These are phyloP conservation scores for Boletus sp. DNA, from an alignment of 768 basidiomycete genomes.

Conservation along the genomic window DNA sequence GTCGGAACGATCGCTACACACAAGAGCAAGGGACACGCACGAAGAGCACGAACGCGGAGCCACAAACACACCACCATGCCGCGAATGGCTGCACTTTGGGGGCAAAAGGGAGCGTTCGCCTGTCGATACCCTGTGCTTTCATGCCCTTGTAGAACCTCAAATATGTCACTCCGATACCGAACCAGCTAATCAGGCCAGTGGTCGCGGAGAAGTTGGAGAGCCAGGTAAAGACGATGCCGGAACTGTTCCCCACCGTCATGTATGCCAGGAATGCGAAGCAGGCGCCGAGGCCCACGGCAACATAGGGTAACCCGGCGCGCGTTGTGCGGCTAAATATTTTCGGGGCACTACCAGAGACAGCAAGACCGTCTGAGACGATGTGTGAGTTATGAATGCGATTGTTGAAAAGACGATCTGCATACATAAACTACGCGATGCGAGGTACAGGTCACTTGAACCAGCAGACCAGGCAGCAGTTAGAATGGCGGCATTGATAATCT, in stretches of 20 bases:
- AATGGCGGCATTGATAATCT: constrained; percentile 41
- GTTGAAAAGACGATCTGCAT: not conserved
- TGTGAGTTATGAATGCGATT: not conserved
- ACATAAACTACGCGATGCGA: constrained; percentile 40
- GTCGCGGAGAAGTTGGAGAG: constrained; percentile 36
- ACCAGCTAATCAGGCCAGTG: constrained; percentile 44
- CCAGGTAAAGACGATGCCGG: constrained; percentile 44
- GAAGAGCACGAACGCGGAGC: constrained; percentile 30
- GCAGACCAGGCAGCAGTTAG: constrained; percentile 47
- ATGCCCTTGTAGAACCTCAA: constrained; percentile 48
- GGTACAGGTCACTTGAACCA: constrained; percentile 40
- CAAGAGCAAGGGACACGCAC: constrained; percentile 26
- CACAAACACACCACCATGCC: constrained; percentile 36
- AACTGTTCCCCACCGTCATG: constrained; percentile 37
- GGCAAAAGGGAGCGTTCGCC: constrained; percentile 45
- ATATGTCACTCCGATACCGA: constrained; percentile 45
- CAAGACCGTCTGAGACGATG: constrained; percentile 47
- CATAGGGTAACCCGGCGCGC: constrained; percentile 43
- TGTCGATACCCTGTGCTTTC: constrained; percentile 47
- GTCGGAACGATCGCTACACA: not conserved
- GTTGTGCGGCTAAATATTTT: constrained; percentile 45
- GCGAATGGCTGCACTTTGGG: constrained; percentile 42
- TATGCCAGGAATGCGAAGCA: constrained; percentile 40
- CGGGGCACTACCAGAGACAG: constrained; percentile 53
- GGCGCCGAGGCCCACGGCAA: constrained; percentile 32